Percentiles rank a stretch among this genome's conserved stretches.
phyloP scores from a whole-genome alignment of 2,329 filamentous ascomycete species.

The Pseudohalonectria lignicola region DNA sequence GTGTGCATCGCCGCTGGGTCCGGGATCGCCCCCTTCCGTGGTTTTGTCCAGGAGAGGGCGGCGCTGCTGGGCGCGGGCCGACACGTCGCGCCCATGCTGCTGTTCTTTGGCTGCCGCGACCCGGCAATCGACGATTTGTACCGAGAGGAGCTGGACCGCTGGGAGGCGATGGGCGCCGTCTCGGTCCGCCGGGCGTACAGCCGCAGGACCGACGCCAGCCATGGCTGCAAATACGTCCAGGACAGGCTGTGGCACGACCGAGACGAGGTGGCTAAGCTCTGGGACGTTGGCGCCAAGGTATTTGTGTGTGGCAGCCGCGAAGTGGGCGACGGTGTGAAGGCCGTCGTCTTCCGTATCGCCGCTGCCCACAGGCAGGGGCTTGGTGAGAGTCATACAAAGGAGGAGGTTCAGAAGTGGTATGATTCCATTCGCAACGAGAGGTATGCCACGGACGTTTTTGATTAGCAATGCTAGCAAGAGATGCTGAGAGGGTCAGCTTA shows the following conservation, averaged over 20 bases:
- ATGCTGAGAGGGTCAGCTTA: too few relatives aligned
- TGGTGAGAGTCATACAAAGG: constrained; percentile 18
- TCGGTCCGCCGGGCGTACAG: constrained; percentile 51
- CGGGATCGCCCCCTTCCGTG: constrained; percentile 52
- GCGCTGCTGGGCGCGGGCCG: constrained; percentile 36
- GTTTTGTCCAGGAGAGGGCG: constrained; percentile 52
- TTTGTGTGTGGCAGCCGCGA: constrained; percentile 49
- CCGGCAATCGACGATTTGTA: constrained; percentile 49
- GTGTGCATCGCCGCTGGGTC: constrained; percentile 41
- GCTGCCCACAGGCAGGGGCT: constrained; percentile 15
- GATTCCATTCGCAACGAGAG: constrained; percentile 39
- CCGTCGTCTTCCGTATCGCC: constrained; percentile 21
- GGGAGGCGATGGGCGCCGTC: constrained; percentile 51
- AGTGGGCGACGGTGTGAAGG: constrained; percentile 28
- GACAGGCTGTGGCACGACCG: constrained; percentile 34
- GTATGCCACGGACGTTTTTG: constrained; percentile 52
- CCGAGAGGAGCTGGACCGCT: constrained; percentile 42
- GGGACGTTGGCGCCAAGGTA: constrained; percentile 31
- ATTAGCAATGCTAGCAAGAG: too few relatives aligned
- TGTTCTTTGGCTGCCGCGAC: constrained; percentile 53
- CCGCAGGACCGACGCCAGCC: constrained; percentile 23
- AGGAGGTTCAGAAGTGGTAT: constrained; percentile 34
- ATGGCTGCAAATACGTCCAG: constrained; percentile 26
- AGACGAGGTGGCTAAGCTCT: constrained; percentile 18
- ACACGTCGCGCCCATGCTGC: constrained; percentile 45